phyloP scores from a whole-genome alignment of 805 yeast species.

The Metschnikowia sp. region DNA sequence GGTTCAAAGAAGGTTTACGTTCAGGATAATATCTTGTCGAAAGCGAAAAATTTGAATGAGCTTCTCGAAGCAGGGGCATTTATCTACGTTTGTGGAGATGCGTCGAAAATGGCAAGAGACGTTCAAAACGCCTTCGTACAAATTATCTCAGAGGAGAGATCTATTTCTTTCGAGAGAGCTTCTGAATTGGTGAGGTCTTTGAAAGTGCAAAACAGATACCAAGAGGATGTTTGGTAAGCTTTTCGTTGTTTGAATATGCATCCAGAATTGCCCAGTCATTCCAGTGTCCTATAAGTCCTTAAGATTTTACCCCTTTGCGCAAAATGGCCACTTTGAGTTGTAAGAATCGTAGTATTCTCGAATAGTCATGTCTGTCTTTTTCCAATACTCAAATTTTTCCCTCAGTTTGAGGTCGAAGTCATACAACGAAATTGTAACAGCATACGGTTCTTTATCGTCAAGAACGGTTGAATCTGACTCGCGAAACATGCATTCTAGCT shows the following conservation, averaged over 20 bases:
- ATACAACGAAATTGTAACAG: conserved; percentile 30
- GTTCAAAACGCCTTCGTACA: conserved; percentile 68
- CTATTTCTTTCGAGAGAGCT: conserved; percentile 64
- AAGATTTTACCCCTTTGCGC: no score
- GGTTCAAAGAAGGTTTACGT: conserved; percentile 64
- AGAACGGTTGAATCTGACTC: no score
- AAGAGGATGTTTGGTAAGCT: conserved; percentile 92
- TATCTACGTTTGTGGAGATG: conserved; percentile 96
- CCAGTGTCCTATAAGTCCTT: no score
- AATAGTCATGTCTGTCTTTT: conserved; percentile 37
- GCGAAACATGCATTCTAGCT: no score
- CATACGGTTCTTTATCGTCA: background rate
- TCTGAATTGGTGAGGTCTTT: conserved; percentile 71
- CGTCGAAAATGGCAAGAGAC: conserved; percentile 91
- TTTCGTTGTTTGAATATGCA: no score
- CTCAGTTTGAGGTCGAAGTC: conserved; percentile 50
- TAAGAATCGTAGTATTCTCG: conserved; percentile 4
- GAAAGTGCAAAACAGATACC: conserved; percentile 83
- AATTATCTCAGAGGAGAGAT: conserved; percentile 61
- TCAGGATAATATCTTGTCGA: conserved; percentile 68
- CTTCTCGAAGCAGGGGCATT: conserved; percentile 68
- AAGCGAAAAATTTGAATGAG: conserved; percentile 51
- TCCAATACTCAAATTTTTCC: conserved; percentile 45
- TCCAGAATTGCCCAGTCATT: no score
- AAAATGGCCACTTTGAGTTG: background rate